Percentiles rank a stretch among this genome's conserved stretches.
Evolutionary conservation across 257 asterid genomes (phyloP).

Genomic region (Salvia hispanica): DNA sequence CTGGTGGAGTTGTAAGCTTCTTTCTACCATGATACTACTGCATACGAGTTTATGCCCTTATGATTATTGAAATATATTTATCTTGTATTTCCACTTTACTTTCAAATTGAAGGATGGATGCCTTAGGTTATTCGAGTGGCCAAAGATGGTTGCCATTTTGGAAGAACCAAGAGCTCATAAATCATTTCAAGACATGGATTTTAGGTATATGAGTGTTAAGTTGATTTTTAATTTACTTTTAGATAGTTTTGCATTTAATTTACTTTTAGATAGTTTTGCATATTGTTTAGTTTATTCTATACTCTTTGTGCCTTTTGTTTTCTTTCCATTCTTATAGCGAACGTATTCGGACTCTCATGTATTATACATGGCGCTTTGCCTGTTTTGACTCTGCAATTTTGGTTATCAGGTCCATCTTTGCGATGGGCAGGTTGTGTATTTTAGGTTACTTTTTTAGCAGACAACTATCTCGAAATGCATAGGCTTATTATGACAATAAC

Average conservation of each 20-base stretch:
- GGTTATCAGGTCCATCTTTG: background rate
- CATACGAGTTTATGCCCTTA: slow-evolving; percentile 5
- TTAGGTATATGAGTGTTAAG: slow-evolving; percentile 56
- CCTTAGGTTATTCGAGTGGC: slow-evolving; percentile 95
- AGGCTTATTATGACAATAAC: slow-evolving; percentile 3
- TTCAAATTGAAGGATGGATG: slow-evolving; percentile 73
- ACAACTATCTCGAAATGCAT: background rate
- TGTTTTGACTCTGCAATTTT: background rate
- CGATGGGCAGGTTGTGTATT: background rate
- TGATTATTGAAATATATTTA: slow-evolving; percentile 3
- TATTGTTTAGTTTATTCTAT: slow-evolving; percentile 13
- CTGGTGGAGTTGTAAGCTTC: slow-evolving; percentile 87
- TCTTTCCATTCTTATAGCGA: slow-evolving; percentile 16
- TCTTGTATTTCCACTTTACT: slow-evolving; percentile 23
- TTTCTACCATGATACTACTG: slow-evolving; percentile 23
- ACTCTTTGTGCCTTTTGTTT: slow-evolving; percentile 14
- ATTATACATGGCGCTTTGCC: background rate
- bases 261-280: background rate
- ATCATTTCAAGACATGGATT: slow-evolving; percentile 95
- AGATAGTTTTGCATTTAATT: too few species aligned
- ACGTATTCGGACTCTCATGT: background rate
- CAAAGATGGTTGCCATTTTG: slow-evolving; percentile 60
- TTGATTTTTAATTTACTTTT: slow-evolving; percentile 2
- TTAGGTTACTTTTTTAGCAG: slow-evolving; percentile 1
- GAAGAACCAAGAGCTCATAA: slow-evolving; percentile 97